Base-by-base conservation (phyloP, 202 grass and related monocot genomes). In the Eragrostis tef region DNA sequence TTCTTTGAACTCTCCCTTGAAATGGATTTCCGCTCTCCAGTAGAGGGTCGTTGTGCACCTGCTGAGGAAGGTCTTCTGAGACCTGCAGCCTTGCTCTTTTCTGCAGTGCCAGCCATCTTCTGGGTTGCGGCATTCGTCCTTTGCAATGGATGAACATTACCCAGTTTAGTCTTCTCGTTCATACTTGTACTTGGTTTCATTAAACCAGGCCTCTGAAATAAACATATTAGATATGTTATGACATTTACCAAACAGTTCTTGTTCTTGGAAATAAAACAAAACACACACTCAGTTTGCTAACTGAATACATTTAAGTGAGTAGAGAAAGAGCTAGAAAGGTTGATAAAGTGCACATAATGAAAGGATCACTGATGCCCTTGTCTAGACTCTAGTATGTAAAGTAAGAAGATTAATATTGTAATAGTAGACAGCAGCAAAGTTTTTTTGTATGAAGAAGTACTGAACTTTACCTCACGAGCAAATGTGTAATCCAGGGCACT, bases 391-490 rank as follows among this genome's bases (percentile, higher is more conserved):
- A 11, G 66, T 58, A 11, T 64, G 48, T 48, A 67, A 75, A 56
- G 3, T 56, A 31, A 24, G n/a, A 74, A 11, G 43, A n/a, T 31
- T 47, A 20, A 29, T 21, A 34, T 6, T 64, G 13, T 63, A 31
- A 0, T 65, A 82, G 20, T 59, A 65, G 68, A 73, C 16, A 26
- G 20, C 41, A 51, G 42, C 11, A 43, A 20, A 60, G 1, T 26
- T 10, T 51, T 61, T 61, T 15, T 9, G 68, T 77, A 80, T n/a
- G 20, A 54, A 75, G 81, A 56, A 5, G 62, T 62, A 63, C 41
- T 42, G 45, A 90, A 79, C 66, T 44, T 64, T 45, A 98, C 95
- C 92, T 96, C 86, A 81, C 70, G 83, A 89, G 74, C 54, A 74
- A 83, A 78, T 73, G 60, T 72, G 48, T 67, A 44, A 44, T 75